A percentile compares a stretch with the other conserved stretches of the same genome.
Evolutionary conservation across 257 asterid genomes (phyloP).

Genomic region (Salvia hispanica): DNA sequence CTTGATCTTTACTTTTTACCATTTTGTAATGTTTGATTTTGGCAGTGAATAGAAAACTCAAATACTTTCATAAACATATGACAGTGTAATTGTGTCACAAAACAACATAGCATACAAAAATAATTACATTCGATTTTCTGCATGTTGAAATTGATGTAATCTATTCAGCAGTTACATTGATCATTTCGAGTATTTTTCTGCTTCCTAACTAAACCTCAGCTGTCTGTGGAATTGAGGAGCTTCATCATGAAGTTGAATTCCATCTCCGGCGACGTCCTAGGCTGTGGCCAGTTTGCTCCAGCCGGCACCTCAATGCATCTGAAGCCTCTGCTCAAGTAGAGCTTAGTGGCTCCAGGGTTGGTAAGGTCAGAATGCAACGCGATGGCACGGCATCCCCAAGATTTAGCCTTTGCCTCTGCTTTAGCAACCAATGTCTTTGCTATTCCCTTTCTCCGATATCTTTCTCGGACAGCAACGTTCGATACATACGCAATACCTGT

Average conservation of each 20-base stretch:
- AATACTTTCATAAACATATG: not conserved
- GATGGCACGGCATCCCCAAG: conserved; percentile 88
- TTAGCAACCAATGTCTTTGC: conserved; percentile 64
- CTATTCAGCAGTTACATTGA: conserved; percentile 1
- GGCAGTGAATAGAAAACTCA: not conserved
- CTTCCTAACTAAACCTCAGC: conserved; percentile 1
- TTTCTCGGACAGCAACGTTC: conserved; percentile 80
- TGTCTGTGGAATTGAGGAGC: conserved; percentile 44
- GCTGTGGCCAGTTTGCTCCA: conserved; percentile 91
- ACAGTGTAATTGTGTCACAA: not conserved
- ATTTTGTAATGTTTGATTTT: not conserved
- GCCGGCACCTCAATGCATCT: conserved; percentile 60
- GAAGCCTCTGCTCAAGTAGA: conserved; percentile 68
- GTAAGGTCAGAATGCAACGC: conserved; percentile 78
- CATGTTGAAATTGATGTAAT: conserved; percentile 19
- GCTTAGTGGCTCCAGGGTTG: conserved; percentile 67
- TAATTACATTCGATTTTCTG: conserved; percentile 25
- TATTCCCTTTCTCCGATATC: conserved; percentile 74
- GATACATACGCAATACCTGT: conserved; percentile 87
- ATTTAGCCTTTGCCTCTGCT: conserved; percentile 79
- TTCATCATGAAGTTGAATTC: conserved; percentile 87
- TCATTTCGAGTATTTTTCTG: conserved; percentile 1
- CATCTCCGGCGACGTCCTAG: conserved; percentile 60
- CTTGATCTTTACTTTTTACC: not conserved
- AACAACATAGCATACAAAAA: conserved; percentile 33